phyloP scores from a whole-genome alignment of 2,329 filamentous ascomycete species.

The Phaeosphaeriaceae sp. region DNA sequence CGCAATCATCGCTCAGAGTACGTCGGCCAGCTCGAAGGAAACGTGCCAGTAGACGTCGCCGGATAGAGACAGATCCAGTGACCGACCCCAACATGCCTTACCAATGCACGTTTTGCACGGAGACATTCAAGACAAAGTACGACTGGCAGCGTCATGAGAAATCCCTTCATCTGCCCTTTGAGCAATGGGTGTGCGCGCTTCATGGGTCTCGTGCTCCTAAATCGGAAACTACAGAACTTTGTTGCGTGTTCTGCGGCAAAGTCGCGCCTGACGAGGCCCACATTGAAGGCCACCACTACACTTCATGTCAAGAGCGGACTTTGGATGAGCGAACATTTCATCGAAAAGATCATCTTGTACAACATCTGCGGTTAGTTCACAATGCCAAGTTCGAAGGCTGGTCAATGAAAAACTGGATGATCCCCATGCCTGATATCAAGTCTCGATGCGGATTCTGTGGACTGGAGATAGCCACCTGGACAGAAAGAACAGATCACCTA shows the following conservation, averaged over 20 bases:
- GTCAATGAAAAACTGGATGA: conserved; percentile 38
- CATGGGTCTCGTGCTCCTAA: conserved; percentile 16
- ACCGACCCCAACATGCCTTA: conserved; percentile 22
- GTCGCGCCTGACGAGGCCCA: conserved; percentile 18
- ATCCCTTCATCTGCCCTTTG: conserved; percentile 34
- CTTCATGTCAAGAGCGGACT: conserved; percentile 26
- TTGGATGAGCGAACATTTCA: conserved; percentile 35
- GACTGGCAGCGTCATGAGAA: conserved; percentile 42
- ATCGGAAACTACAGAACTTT: conserved; percentile 17
- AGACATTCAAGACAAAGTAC: conserved; percentile 38
- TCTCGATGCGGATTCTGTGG: conserved; percentile 35
- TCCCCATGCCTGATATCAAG: conserved; percentile 27
- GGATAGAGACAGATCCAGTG: conserved; percentile 13
- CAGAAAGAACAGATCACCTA: conserved; percentile 31
- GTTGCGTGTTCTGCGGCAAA: conserved; percentile 30
- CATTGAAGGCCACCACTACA: conserved; percentile 27
- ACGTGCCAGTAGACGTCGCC: conserved; percentile 12
- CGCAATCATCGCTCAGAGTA: conserved; percentile 21
- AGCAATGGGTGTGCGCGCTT: conserved; percentile 34
- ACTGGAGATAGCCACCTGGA: conserved; percentile 26
- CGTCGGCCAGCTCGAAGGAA: conserved; percentile 18
- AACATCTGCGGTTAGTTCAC: conserved; percentile 34
- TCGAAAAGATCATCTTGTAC: conserved; percentile 3
- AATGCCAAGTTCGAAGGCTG: conserved; percentile 37
- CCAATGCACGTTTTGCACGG: conserved; percentile 41